These are phyloP conservation scores for Saturnispora sanitii DNA, from an alignment of 805 yeast species.

Conservation along the genomic window DNA sequence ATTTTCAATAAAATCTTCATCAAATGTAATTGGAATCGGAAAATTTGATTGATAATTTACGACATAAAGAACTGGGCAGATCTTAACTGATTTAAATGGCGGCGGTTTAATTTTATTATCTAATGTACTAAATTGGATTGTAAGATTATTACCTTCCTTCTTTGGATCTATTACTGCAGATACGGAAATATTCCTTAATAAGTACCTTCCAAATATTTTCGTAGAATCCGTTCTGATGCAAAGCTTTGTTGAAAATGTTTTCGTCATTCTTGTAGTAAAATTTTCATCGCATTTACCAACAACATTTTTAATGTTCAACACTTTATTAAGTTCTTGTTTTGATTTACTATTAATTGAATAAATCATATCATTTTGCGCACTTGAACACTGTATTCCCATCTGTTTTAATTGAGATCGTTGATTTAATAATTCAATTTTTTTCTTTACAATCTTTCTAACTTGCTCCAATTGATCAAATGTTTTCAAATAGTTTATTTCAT, in stretches of 20 bases:
- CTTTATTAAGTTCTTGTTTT: neutral
- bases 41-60: slow-evolving; percentile 3
- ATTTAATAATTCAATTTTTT: neutral
- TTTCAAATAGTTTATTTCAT: neutral
- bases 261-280: neutral
- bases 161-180: neutral
- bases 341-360: neutral
- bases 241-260: neutral
- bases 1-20: neutral
- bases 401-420: neutral
- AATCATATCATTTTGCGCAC: slow-evolving; percentile 2
- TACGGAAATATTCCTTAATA: neutral
- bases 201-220: no score
- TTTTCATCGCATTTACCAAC: no score
- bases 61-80: slow-evolving; percentile 1
- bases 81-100: neutral
- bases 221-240: no score
- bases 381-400: neutral
- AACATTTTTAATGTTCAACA: neutral
- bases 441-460: neutral
- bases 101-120: neutral
- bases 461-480: slow-evolving; percentile 1
- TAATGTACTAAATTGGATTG: neutral
- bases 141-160: no score
- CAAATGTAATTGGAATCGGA: slow-evolving; percentile 5